Conservation (phyloP, 139 green algal genomes). For the Chlorella vulgaris region DNA sequence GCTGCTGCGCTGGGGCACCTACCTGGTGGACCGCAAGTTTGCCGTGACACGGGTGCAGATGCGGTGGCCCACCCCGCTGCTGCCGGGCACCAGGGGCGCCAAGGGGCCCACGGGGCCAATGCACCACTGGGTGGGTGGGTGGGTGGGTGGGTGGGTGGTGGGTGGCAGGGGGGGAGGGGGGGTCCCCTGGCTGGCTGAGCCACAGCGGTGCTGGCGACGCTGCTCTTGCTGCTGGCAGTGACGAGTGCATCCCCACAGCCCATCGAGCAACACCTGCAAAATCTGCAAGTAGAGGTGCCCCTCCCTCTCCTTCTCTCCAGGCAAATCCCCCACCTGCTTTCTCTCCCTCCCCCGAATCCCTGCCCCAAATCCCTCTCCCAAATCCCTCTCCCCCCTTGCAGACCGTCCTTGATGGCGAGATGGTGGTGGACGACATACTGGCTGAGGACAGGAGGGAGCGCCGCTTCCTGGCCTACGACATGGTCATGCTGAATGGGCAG, state of each 20-base stretch:
- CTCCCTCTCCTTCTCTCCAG: neutral
- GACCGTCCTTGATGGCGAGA: conserved; percentile 96
- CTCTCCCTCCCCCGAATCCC: neutral
- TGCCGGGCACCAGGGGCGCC: neutral
- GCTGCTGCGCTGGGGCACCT: conserved; percentile 75
- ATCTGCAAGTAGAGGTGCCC: no score
- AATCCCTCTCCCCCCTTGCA: conserved; percentile 8
- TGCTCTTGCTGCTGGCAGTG: no score
- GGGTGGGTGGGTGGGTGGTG: neutral
- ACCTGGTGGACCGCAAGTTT: conserved; percentile 91
- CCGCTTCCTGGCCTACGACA: conserved; percentile 90
- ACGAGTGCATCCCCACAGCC: no score
- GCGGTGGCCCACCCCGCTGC: conserved; percentile 44
- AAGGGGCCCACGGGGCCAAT: conserved; percentile 34
- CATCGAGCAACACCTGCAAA: no score
- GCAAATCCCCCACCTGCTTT: neutral
- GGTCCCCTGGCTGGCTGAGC: no score
- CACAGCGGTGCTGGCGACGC: no score
- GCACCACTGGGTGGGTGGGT: conserved; percentile 28
- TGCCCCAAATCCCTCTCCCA: neutral
- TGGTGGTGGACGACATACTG: conserved; percentile 89
- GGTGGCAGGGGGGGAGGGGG: no score
- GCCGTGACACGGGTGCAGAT: conserved; percentile 69
- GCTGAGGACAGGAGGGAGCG: conserved; percentile 48
- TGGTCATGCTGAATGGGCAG: conserved; percentile 73